A percentile compares a stretch with the other conserved stretches of the same genome.
phyloP scores from a whole-genome alignment of 495 filamentous ascomycete genomes.

The Xylaria castorea region DNA sequence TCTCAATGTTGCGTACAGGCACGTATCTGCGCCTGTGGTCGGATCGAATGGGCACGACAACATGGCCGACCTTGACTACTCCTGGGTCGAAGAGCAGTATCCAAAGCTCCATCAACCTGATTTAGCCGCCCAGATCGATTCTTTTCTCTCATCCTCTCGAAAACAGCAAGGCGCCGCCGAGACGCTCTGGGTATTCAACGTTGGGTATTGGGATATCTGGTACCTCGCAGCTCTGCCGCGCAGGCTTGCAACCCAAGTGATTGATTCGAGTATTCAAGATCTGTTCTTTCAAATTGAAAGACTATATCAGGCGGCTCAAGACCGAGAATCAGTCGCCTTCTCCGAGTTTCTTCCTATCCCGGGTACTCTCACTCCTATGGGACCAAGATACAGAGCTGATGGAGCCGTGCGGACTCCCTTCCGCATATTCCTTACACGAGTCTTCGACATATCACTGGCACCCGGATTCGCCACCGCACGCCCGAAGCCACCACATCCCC shows the following conservation, averaged over 20 bases:
- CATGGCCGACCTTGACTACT: slow-evolving; percentile 43
- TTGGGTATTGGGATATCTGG: slow-evolving; percentile 59
- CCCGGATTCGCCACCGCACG: slow-evolving; percentile 48
- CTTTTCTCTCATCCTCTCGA: slow-evolving; percentile 43
- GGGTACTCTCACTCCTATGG: not conserved
- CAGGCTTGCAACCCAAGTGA: slow-evolving; percentile 35
- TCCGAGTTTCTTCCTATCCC: slow-evolving; percentile 28
- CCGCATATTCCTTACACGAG: slow-evolving; percentile 49
- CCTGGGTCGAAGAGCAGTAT: slow-evolving; percentile 46
- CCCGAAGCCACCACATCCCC: slow-evolving; percentile 34
- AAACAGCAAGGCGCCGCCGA: slow-evolving; percentile 39
- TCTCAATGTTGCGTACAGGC: slow-evolving; percentile 38
- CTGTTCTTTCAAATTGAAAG: slow-evolving; percentile 51
- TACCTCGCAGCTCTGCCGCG: slow-evolving; percentile 50
- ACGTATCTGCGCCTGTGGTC: slow-evolving; percentile 7
- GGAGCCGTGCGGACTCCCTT: slow-evolving; percentile 37
- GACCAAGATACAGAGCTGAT: not conserved
- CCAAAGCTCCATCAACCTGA: slow-evolving; percentile 43
- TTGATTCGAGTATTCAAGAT: slow-evolving; percentile 40
- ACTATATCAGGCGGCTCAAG: slow-evolving; percentile 46
- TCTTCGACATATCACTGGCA: slow-evolving; percentile 53
- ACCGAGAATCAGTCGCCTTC: slow-evolving; percentile 39
- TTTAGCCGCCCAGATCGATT: slow-evolving; percentile 48
- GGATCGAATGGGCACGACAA: slow-evolving; percentile 25
- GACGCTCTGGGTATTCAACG: slow-evolving; percentile 53